These are phyloP conservation scores for Calonectria ilicicola DNA, from an alignment of 2,329 filamentous ascomycete genomes.

Conservation along the genomic window DNA sequence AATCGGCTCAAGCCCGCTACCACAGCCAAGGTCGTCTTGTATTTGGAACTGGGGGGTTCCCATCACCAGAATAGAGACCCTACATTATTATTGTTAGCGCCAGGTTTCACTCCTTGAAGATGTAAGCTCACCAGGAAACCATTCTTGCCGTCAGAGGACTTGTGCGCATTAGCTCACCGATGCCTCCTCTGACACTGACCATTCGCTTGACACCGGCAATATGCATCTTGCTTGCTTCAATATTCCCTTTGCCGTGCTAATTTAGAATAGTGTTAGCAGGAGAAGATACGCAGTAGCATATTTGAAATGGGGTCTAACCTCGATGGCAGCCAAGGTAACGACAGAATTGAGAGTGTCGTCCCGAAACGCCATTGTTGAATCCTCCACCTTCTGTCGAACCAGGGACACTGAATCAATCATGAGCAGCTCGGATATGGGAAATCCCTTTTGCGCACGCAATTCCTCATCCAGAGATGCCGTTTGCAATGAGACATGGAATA, in stretches of 20 bases:
- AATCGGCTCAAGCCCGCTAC: constrained; percentile 62
- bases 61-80: constrained; percentile 69
- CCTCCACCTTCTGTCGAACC: constrained; percentile 61
- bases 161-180: constrained; percentile 58
- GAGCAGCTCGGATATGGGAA: constrained; percentile 64
- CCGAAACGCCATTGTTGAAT: constrained; percentile 59
- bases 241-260: constrained; percentile 66
- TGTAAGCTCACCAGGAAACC: constrained; percentile 61
- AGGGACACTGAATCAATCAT: constrained; percentile 69
- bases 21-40: constrained; percentile 61
- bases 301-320: constrained; percentile 52
- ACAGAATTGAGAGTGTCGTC: constrained; percentile 69
- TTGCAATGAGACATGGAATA: constrained; percentile 71
- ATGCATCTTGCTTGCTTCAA: constrained; percentile 57
- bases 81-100: constrained; percentile 36
- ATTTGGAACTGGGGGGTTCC: constrained; percentile 64
- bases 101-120: background rate
- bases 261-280: background rate
- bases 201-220: constrained; percentile 62
- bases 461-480: constrained; percentile 70
- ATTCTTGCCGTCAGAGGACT: constrained; percentile 67
- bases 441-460: constrained; percentile 62
- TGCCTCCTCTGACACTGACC: constrained; percentile 63
- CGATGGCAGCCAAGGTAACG: constrained; percentile 68
- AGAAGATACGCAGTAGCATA: fast-evolving